Base-by-base conservation (phyloP, 139 green algal genomes). In the Ettlia oleoabundans region DNA sequence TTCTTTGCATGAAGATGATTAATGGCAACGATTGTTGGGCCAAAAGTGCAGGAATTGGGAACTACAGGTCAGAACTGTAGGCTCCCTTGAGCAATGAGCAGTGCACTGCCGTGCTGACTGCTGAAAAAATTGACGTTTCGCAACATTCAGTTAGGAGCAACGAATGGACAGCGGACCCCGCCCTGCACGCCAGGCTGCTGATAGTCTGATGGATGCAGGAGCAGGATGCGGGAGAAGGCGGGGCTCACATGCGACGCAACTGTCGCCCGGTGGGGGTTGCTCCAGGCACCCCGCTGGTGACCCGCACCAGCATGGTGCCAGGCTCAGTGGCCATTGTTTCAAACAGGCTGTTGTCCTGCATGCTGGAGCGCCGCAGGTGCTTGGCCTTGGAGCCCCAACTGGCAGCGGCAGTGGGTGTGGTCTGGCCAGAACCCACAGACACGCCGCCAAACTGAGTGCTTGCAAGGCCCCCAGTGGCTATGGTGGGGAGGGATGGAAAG, bases 291-390 rank as follows among this genome's bases (percentile, higher is more conserved):
- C 38, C 52, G 79, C 42, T 78, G 10, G 55, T 70, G 41, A 86
- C 33, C 24, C 82, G 73, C 53, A 86, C 82, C 32, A 86, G 68
- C 61, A 76, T 70, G 15, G 82, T 86, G 55, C 82, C 82, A 8
- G 82, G 82, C 76, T 82, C 43, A 0, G 67, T 82, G 33, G 62
- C 28, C 70, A 84, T 2, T 1, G 55, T 69, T 33, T 81, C 80
- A 28, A 69, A 18, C 10, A 76, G 4, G 4, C 22, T 28, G 6
- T 55, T 30, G 10, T 70, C 78, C 35, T 67, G 47, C 78, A 83
- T 77, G 78, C 78, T 83, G 65, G 47, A 30, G 2, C 78, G 78
- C 18, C 65, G 65, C 78, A 83, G 35, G 78, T 76, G 65, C 38
- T 37, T 52, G 58, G 65, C 9, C 47, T 32, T 38, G 33, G 33